Evolutionary conservation across 2,329 filamentous ascomycete species (phyloP), one percentile per base, ranked within the genome.

Genomic region (Cercospora janseana): DNA sequence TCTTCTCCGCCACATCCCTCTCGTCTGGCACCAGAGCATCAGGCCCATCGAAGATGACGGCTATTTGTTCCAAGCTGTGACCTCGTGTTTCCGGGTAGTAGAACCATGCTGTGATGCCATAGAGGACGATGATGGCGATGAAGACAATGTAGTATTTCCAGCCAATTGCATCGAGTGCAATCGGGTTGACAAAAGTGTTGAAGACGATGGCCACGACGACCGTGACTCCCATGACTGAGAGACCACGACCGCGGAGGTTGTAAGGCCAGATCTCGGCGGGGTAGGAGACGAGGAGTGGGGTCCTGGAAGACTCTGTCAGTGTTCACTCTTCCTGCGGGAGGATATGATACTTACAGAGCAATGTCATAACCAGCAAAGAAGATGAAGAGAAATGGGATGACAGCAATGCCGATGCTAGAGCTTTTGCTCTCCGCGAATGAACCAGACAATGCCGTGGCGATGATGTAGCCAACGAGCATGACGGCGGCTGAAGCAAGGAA

Each of bases 91-190:
- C 55, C 2, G 52, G 52, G 37, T 50, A 55, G 12, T 43, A 46
- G 49, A 49, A 51, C 15, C 32, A 63, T 8, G 61, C 58, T n/a
- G 51, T 56, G 3, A 56, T 38, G n/a, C 57, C 56, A 46, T 57
- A 57, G 8, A 50, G 49, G 1, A 56, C 34, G 8, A 67, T 60
- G 9, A 65, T 60, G 42, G 58, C 66, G 21, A 70, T 69, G 52
- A 73, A 72, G 18, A 74, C 69, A 31, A 73, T 69, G 56, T 74
- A 74, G 53, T 71, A 74, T 54, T 69, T 72, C 72, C 71, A 74
- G 3, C 56, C 56, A 6, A 75, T 65, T 8, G 55, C 51, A 1
- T 64, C 59, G 16, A 74, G 62, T 4, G 69, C 72, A 20, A 75
- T 66, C 3, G 72, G 72, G 43, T 74, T 75, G 47, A 73, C 69